A percentile compares a stretch with the other conserved stretches of the same genome.
Evolutionary conservation across 2,329 filamentous ascomycete species (phyloP).

Genomic region (Pestalotiopsis sp.): DNA sequence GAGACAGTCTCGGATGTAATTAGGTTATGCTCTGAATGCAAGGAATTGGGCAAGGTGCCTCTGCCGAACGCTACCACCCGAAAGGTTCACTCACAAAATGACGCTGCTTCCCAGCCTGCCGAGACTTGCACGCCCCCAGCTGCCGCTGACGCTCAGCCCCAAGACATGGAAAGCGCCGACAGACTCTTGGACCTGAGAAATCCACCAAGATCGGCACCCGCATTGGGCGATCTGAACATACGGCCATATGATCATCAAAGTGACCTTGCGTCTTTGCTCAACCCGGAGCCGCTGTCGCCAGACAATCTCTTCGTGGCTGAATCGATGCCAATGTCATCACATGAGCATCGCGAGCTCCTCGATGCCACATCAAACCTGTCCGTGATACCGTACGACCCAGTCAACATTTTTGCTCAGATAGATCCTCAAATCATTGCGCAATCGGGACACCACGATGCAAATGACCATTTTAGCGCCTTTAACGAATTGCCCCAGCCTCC

Average conservation of each 20-base stretch:
- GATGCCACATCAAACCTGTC: slow-evolving; percentile 26
- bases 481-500: slow-evolving; percentile 26
- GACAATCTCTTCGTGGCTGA: not conserved
- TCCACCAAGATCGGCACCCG: slow-evolving; percentile 24
- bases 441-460: slow-evolving; percentile 29
- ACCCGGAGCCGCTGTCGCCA: slow-evolving; percentile 25
- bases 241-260: slow-evolving; percentile 49
- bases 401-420: slow-evolving; percentile 54
- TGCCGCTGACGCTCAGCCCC: not conserved
- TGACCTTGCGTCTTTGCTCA: slow-evolving; percentile 50
- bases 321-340: slow-evolving; percentile 23
- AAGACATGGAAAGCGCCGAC: slow-evolving; percentile 11
- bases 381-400: slow-evolving; percentile 17
- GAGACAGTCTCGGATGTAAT: slow-evolving; percentile 96
- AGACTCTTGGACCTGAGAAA: slow-evolving; percentile 19
- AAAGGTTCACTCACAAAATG: slow-evolving; percentile 17
- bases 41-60: slow-evolving; percentile 69
- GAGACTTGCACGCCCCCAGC: not conserved
- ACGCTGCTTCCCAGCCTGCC: not conserved
- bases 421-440: slow-evolving; percentile 62
- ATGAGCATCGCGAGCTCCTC: slow-evolving; percentile 24
- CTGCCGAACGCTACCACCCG: slow-evolving; percentile 16
- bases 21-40: slow-evolving; percentile 87
- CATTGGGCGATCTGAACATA: slow-evolving; percentile 29
- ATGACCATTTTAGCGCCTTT: slow-evolving; percentile 36